phyloP scores from a whole-genome alignment of 2,329 filamentous ascomycete genomes.

The Colletotrichum karsti region DNA sequence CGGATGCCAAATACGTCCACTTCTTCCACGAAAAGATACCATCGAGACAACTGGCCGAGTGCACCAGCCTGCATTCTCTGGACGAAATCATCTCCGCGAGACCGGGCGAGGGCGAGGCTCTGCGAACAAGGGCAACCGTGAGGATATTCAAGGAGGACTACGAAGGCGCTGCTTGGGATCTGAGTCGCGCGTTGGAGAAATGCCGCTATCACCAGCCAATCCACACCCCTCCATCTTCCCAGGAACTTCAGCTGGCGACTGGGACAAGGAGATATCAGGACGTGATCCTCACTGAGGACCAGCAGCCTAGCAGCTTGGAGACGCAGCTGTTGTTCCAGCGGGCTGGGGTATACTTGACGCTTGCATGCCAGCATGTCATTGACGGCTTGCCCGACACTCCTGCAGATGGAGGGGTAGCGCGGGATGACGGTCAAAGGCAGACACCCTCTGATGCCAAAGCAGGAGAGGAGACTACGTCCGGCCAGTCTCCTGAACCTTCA shows the following conservation, averaged over 20 bases:
- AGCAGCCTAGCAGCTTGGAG: constrained; percentile 78
- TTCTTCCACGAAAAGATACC: constrained; percentile 94
- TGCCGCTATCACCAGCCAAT: constrained; percentile 60
- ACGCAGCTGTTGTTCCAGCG: constrained; percentile 81
- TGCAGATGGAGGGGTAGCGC: constrained; percentile 4
- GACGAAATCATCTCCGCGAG: constrained; percentile 72
- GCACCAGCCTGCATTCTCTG: constrained; percentile 73
- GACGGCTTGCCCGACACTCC: constrained; percentile 52
- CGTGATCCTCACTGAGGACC: constrained; percentile 46
- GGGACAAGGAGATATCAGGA: constrained; percentile 40
- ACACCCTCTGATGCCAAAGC: background rate
- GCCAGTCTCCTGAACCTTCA: constrained; percentile 34
- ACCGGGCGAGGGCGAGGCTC: constrained; percentile 70
- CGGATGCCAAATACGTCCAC: constrained; percentile 86
- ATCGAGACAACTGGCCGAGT: constrained; percentile 75
- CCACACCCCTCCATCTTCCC: constrained; percentile 57
- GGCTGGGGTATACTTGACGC: constrained; percentile 74
- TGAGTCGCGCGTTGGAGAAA: constrained; percentile 71
- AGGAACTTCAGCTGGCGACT: constrained; percentile 53
- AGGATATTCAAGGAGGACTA: constrained; percentile 80
- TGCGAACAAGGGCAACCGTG: constrained; percentile 79
- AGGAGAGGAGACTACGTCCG: constrained; percentile 7
- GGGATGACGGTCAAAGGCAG: constrained; percentile 2
- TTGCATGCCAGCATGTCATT: constrained; percentile 74
- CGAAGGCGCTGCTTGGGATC: constrained; percentile 73